Base-by-base conservation (phyloP, 2,329 filamentous ascomycete species). In the Gaeumannomyces tritici region DNA sequence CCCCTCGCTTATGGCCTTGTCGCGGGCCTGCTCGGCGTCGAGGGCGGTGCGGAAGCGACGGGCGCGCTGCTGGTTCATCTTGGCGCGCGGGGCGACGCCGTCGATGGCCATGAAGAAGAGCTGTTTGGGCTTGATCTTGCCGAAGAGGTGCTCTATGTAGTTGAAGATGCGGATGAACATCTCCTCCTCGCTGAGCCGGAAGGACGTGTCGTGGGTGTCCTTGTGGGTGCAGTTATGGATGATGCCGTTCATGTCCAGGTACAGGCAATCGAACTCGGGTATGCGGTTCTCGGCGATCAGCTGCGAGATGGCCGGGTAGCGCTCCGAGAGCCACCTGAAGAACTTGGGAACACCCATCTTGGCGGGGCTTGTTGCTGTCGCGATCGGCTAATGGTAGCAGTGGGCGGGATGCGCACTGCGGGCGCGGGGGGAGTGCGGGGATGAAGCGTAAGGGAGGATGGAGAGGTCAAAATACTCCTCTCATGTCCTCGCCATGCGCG, bases 121-220 rank as follows among this genome's bases (percentile, higher is more conserved):
- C 80, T 97, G 89, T 77, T 96, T 93, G 15, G 95, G 95, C 76
- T 98, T 98, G 73, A 99, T 99, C 77, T 97, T 99, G 69, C 93
- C 93, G 75, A 96, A 99, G 61, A 99, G 77, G 78, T 99, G 95
- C 76, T 99, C 95, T 68, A 99, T 99, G 75, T 99, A 99, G 77
- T 98, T 98, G 85, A 99, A 99, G 71, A 99, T 99, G 63, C 92
- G 90, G 69, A 99, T 97, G 73, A 99, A 99, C 95, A 99, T 99
- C 76, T 97, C 91, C 74, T 99, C 93, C 75, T 99, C 96, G 63
- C 89, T 93, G 77, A 98, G 88, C 62, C 95, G 91, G 71, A 96
- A 96, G 1, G 91, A 91, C 4, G 92, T 87, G 73, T 93, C 93
- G 72, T 96, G 93, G 28, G 91, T 89, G 77, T 99, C 93, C 72